phyloP scores from a whole-genome alignment of 2,329 filamentous ascomycete species.

The Phyllosticta citribraziliensis region DNA sequence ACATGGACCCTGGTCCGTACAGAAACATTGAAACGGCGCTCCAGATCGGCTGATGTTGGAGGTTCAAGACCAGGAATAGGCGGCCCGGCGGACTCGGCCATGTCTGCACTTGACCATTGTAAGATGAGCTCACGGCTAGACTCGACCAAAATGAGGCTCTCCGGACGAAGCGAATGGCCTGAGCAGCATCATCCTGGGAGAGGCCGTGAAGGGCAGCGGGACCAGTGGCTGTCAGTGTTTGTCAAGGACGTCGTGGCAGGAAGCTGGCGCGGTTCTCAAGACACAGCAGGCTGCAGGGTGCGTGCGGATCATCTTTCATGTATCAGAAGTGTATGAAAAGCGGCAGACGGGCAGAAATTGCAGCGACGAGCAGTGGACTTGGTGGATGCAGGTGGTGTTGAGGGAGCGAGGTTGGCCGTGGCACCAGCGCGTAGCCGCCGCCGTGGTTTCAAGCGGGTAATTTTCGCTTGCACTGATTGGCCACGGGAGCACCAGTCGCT shows the following conservation, averaged over 20 bases:
- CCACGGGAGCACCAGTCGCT: background rate
- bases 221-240: constrained; percentile 4
- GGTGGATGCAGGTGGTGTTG: background rate
- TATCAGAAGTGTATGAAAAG: constrained; percentile 1
- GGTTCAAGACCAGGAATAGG: background rate
- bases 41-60: background rate
- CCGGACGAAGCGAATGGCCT: constrained; percentile 1
- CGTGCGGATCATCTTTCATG: background rate
- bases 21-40: background rate
- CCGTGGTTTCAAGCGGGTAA: constrained; percentile 2
- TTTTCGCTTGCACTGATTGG: background rate
- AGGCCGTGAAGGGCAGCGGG: background rate
- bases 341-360: background rate
- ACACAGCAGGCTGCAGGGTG: background rate
- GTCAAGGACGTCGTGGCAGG: background rate
- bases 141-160: background rate
- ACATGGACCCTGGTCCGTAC: background rate
- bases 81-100: background rate
- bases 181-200: background rate
- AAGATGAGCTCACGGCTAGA: background rate
- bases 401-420: background rate
- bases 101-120: constrained; percentile 1
- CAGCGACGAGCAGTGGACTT: background rate
- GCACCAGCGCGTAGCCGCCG: constrained; percentile 2
- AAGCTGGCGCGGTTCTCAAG: background rate